Evolutionary conservation across 805 yeast genomes (phyloP), one percentile per base, ranked within the genome.

Genomic region (Millerago galiae): DNA sequence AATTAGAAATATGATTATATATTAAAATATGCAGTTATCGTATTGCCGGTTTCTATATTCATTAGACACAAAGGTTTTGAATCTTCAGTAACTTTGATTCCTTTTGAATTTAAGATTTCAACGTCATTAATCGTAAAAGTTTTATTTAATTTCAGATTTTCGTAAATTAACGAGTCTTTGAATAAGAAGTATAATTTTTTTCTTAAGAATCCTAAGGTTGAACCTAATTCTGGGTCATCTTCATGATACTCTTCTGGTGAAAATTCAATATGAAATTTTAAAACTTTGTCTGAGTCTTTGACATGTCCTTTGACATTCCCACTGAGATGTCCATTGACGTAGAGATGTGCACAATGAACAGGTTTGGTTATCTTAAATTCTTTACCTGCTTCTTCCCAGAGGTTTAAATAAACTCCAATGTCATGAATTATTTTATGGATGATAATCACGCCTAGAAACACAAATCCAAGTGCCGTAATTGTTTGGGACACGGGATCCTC

Each of bases 311-410:
- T n/a, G n/a, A n/a, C 31, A 13, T 28, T 28, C n/a, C n/a, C 25
- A 6, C 51, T 48, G 3, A 77, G 54, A 42, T 77, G 73, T 39
- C 83, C 66, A 21, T 74, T 62, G 6, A 79, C 73, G 47, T 77
- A 77, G 1, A 83, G 67, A 59, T 83, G 88, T 1, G 93, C 89
- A 62, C 89, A 83, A 58, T 83, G 91, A 8, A 81, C 79, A 0
- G 91, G 93, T 21, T 77, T 73, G 35, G 83, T 84, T n/a, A 72
- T 70, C 56, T 83, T 83, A 21, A 77, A 74, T 42, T 81, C 83
- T 49, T 75, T 72, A 13, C 77, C 77, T 26, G 72, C 72, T 47
- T 71, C 64, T 25, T 71, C 71, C 79, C 79, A 74, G 5, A 65
- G 46, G 1, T 60, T 60, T 7, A 70, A 51, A 44, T 60, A 59